Base-by-base conservation (phyloP, 1,284 basidiomycete species). In the Golubevia pallescens region DNA sequence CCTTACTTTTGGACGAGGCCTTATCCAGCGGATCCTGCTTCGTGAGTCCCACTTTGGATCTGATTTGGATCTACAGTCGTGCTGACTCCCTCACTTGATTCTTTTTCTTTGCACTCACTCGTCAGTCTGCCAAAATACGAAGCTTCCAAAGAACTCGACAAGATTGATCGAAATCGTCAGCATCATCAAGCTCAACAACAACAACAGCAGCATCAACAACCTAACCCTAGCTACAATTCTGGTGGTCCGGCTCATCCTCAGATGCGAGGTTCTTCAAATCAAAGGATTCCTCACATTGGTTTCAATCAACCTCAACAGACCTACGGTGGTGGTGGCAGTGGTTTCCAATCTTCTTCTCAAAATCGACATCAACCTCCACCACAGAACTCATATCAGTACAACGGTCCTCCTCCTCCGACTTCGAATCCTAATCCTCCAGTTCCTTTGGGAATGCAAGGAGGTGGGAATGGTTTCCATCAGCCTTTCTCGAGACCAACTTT, bases 1-100 rank as follows among this genome's bases (percentile, higher is more conserved):
- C 66, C 72, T 21, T 85, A 80, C 80, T 81, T 85, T 59, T 84
- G 81, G 78, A 71, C 60, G 1, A 71, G 75, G 60, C 82, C 82
- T 19, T 83, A 61, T 34, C 80, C 80, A 0, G 81, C 82, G 1
- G 80, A 83, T 63, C 78, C 78, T 13, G 56, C 60, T 14, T 58
- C 53, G 16, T 55, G 38, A 21, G 61, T 64, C 28, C 20, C 10
- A 19, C 61, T 28, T 56, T n/a, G 19, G n/a, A 14, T 61, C 32
- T 32, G 10, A 8, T 42, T 61, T 16, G 32, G 21, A n/a, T 28
- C 58, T 54, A 51, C 19, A 19, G 1, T 20, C 28, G 21, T 1
- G 23, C 42, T 54, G 5, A 20, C 52, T 16, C 21, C 24, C 13
- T n/a, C 19, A 42, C 32, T 61, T 56, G 1, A 16, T 28, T 28